phyloP scores from a whole-genome alignment of 2,329 filamentous ascomycete genomes.

The Eutypa lata region DNA sequence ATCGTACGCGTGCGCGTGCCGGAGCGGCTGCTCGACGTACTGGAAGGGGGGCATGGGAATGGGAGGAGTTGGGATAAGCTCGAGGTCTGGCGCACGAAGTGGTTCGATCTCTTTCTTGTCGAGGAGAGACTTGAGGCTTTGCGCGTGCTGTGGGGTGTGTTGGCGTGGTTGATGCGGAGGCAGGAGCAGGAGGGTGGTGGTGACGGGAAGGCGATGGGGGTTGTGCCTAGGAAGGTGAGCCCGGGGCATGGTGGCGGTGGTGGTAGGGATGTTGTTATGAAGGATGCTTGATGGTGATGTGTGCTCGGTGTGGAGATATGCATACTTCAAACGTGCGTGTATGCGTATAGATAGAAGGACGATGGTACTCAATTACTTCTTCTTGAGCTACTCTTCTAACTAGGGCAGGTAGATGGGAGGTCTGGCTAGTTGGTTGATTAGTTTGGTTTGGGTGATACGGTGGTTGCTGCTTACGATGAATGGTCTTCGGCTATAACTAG shows the following conservation, averaged over 20 bases:
- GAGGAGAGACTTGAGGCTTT: slow-evolving; percentile 56
- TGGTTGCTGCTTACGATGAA: no score
- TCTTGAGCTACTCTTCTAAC: no score
- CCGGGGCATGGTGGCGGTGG: no score
- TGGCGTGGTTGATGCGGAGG: slow-evolving; percentile 58
- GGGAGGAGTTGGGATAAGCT: slow-evolving; percentile 48
- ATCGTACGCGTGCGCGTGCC: slow-evolving; percentile 59
- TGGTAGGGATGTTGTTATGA: slow-evolving; percentile 15
- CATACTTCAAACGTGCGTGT: no score
- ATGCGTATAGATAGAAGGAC: not conserved
- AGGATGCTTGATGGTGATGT: slow-evolving; percentile 13
- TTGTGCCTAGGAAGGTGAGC: no score
- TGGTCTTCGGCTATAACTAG: no score
- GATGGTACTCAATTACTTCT: no score
- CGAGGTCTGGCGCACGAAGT: slow-evolving; percentile 54
- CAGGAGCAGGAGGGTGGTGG: slow-evolving; percentile 23
- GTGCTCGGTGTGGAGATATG: no score
- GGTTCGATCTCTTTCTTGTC: slow-evolving; percentile 58
- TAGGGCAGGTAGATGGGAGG: no score
- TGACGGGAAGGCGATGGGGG: not conserved
- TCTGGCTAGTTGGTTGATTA: no score
- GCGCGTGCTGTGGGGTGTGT: slow-evolving; percentile 56
- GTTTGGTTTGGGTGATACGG: no score
- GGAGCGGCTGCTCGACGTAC: slow-evolving; percentile 45
- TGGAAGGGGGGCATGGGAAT: slow-evolving; percentile 31